Evolutionary conservation across 2,329 filamentous ascomycete genomes (phyloP).

Genomic region (Dactylonectria macrodidyma): DNA sequence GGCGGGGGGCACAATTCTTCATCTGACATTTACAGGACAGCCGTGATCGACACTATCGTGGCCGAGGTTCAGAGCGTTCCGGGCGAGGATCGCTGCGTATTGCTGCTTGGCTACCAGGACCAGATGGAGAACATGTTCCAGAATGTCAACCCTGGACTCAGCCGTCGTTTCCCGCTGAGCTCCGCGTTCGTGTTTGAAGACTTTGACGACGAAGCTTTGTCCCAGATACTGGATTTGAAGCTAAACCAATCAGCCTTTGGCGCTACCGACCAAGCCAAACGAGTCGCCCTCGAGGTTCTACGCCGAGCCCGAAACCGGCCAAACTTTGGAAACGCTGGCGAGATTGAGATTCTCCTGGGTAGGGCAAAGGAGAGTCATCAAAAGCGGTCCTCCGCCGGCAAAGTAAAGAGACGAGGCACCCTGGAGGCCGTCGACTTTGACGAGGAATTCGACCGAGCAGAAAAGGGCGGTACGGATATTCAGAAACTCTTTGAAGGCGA

Average conservation of each 20-base stretch:
- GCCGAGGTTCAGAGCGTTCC: slow-evolving; percentile 79
- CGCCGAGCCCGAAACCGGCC: slow-evolving; percentile 72
- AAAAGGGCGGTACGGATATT: slow-evolving; percentile 60
- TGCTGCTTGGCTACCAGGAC: slow-evolving; percentile 79
- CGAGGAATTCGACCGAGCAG: slow-evolving; percentile 69
- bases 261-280: slow-evolving; percentile 66
- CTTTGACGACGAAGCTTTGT: slow-evolving; percentile 72
- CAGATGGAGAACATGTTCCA: slow-evolving; percentile 81
- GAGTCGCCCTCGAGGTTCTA: slow-evolving; percentile 72
- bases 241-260: slow-evolving; percentile 69
- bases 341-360: slow-evolving; percentile 69
- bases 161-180: slow-evolving; percentile 75
- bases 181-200: slow-evolving; percentile 79
- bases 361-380: slow-evolving; percentile 43
- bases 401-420: slow-evolving; percentile 66
- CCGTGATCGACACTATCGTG: slow-evolving; percentile 82
- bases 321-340: slow-evolving; percentile 83
- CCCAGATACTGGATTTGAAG: slow-evolving; percentile 74
- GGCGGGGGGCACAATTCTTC: slow-evolving; percentile 53
- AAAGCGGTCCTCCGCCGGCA: slow-evolving; percentile 37
- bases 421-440: slow-evolving; percentile 84
- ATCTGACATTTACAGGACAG: slow-evolving; percentile 67
- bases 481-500: slow-evolving; percentile 69
- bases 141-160: slow-evolving; percentile 80
- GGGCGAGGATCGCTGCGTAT: slow-evolving; percentile 80